A percentile compares a stretch with the other conserved stretches of the same genome.
Evolutionary conservation across 495 filamentous ascomycete genomes (phyloP).

Genomic region (Arthonia radiata): DNA sequence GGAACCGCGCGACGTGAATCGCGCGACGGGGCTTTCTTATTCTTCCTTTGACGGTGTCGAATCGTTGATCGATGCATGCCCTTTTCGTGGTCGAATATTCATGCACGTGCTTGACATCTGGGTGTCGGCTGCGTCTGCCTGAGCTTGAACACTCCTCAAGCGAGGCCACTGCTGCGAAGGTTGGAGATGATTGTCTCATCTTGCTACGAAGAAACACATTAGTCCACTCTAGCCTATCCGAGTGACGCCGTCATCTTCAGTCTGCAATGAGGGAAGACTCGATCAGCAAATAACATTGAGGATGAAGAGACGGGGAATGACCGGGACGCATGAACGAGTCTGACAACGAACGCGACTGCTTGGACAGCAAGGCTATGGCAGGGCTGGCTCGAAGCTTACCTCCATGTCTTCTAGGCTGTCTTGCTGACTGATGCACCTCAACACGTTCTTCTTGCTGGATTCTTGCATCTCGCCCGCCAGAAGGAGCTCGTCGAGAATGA

Average conservation of each 20-base stretch:
- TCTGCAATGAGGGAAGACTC: constrained; percentile 37
- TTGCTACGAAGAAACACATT: constrained; percentile 7
- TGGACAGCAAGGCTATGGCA: constrained; percentile 1
- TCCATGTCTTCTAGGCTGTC: constrained; percentile 93
- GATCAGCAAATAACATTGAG: constrained; percentile 15
- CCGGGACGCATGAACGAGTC: background rate
- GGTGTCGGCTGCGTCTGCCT: too few species aligned
- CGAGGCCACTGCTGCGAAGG: too few species aligned
- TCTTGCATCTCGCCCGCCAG: constrained; percentile 58
- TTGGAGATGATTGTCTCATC: too few species aligned
- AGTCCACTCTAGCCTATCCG: constrained; percentile 55
- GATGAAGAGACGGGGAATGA: too few species aligned
- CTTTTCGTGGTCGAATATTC: too few species aligned
- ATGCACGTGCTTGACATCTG: too few species aligned
- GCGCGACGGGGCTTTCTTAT: too few species aligned
- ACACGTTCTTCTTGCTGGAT: constrained; percentile 95
- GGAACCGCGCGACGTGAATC: too few species aligned
- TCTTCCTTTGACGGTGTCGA: too few species aligned
- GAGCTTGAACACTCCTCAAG: too few species aligned
- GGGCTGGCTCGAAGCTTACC: constrained; percentile 31
- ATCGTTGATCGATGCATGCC: too few species aligned
- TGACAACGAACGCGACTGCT: background rate
- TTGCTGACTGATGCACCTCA: constrained; percentile 83
- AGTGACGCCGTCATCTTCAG: constrained; percentile 79
- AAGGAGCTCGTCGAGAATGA: background rate